Evolutionary conservation across 2,329 filamentous ascomycete species (phyloP).

Genomic region (Venturia nashicola): DNA sequence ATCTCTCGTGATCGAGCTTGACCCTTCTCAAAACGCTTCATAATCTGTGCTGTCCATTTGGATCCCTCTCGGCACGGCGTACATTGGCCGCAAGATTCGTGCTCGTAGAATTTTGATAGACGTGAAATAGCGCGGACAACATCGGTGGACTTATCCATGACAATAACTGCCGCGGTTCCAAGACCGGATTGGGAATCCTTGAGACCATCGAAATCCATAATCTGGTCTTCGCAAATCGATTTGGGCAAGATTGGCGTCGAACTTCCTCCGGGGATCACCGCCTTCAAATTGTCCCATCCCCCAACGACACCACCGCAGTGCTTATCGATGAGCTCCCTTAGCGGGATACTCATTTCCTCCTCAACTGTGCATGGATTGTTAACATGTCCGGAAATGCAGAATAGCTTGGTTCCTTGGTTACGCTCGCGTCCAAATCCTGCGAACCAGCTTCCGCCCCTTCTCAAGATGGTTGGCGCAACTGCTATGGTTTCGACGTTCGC

Average conservation of each 20-base stretch:
- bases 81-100: slow-evolving; percentile 97
- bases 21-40: slow-evolving; percentile 89
- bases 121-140: slow-evolving; percentile 89
- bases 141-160: slow-evolving; percentile 98
- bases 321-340: slow-evolving; percentile 92
- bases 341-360: slow-evolving; percentile 97
- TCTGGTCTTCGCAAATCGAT: slow-evolving; percentile 77
- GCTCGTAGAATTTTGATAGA: slow-evolving; percentile 92
- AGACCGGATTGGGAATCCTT: slow-evolving; percentile 98
- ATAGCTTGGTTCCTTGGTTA: slow-evolving; percentile 95
- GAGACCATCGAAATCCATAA: slow-evolving; percentile 98
- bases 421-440: slow-evolving; percentile 87
- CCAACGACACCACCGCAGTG: slow-evolving; percentile 95
- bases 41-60: slow-evolving; percentile 99
- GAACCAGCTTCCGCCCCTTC: slow-evolving; percentile 88
- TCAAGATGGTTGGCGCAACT: slow-evolving; percentile 89
- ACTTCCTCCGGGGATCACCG: slow-evolving; percentile 89
- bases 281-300: slow-evolving; percentile 95
- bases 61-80: slow-evolving; percentile 98
- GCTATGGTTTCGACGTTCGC: slow-evolving; percentile 97
- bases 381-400: slow-evolving; percentile 95
- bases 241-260: slow-evolving; percentile 94
- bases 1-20: slow-evolving; percentile 84
- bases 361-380: slow-evolving; percentile 98
- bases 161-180: slow-evolving; percentile 92